Conservation (phyloP, 805 yeast genomes). For the Yamadazyma philogaea region DNA sequence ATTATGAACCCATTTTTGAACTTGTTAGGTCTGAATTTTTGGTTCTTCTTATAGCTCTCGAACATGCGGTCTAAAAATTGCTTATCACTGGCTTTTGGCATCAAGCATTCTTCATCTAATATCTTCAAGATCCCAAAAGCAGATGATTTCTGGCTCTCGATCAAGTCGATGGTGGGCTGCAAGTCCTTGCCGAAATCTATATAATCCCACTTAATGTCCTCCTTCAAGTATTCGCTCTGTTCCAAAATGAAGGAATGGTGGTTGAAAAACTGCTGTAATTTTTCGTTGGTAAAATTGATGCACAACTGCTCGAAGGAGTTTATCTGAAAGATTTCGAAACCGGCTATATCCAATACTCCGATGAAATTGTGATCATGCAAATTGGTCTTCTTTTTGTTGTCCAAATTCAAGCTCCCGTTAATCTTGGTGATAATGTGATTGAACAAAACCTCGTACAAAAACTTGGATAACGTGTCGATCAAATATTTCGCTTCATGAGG, state of each 20-base stretch:
- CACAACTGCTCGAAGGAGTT: slow-evolving; percentile 61
- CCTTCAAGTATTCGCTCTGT: slow-evolving; percentile 57
- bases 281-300: slow-evolving; percentile 59
- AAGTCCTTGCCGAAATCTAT: slow-evolving; percentile 93
- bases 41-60: slow-evolving; percentile 50
- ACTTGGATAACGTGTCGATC: slow-evolving; percentile 83
- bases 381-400: slow-evolving; percentile 23
- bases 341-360: slow-evolving; percentile 61
- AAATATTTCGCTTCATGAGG: slow-evolving; percentile 77
- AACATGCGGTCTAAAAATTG: slow-evolving; percentile 80
- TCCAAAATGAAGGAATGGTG: slow-evolving; percentile 61
- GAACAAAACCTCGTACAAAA: slow-evolving; percentile 81
- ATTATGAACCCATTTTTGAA: slow-evolving; percentile 74
- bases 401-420: slow-evolving; percentile 56
- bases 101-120: slow-evolving; percentile 91
- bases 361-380: slow-evolving; percentile 39
- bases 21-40: slow-evolving; percentile 68
- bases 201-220: slow-evolving; percentile 63
- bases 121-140: slow-evolving; percentile 83
- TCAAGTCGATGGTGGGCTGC: slow-evolving; percentile 90
- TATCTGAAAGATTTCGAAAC: slow-evolving; percentile 56
- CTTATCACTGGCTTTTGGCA: slow-evolving; percentile 83
- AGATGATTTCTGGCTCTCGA: slow-evolving; percentile 56
- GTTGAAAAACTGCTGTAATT: slow-evolving; percentile 58
- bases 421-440: slow-evolving; percentile 72